These are phyloP conservation scores for Patellifolia procumbens DNA, from an alignment of 179 eudicot genomes.

Conservation along the genomic window DNA sequence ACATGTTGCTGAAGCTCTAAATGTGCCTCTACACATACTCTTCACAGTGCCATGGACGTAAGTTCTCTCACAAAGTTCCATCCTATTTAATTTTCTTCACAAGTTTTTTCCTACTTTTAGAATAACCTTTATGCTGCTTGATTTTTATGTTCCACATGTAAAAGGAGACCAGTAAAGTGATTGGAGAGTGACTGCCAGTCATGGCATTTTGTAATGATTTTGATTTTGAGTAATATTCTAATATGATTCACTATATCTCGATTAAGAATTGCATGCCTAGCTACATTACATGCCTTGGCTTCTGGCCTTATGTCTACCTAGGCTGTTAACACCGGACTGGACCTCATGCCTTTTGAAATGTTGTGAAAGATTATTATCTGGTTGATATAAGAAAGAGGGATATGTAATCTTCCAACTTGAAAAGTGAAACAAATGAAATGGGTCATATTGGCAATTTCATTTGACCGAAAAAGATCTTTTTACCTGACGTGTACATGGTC, in stretches of 20 bases:
- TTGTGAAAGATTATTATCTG: neutral
- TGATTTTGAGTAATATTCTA: neutral
- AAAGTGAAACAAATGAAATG: neutral
- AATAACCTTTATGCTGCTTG: neutral
- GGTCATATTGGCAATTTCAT: neutral
- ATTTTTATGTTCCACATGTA: neutral
- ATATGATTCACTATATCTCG: neutral
- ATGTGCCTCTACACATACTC: constrained; percentile 77
- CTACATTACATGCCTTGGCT: neutral
- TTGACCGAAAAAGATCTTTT: neutral
- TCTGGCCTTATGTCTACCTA: neutral
- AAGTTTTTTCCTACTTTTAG: neutral
- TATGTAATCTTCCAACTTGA: neutral
- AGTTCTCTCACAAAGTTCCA: constrained; percentile 30
- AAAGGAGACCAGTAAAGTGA: neutral
- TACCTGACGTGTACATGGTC: neutral
- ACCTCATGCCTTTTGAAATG: neutral
- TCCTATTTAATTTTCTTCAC: neutral
- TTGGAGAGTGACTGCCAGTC: neutral
- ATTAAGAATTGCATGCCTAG: neutral
- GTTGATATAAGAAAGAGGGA: neutral
- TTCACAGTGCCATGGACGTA: constrained; percentile 94
- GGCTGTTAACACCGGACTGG: neutral
- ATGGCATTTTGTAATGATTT: too few species aligned
- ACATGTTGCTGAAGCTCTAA: constrained; percentile 87